Evolutionary conservation across 108 stramenopile species (phyloP).

Genomic region (Cyclotella kingstonii): DNA sequence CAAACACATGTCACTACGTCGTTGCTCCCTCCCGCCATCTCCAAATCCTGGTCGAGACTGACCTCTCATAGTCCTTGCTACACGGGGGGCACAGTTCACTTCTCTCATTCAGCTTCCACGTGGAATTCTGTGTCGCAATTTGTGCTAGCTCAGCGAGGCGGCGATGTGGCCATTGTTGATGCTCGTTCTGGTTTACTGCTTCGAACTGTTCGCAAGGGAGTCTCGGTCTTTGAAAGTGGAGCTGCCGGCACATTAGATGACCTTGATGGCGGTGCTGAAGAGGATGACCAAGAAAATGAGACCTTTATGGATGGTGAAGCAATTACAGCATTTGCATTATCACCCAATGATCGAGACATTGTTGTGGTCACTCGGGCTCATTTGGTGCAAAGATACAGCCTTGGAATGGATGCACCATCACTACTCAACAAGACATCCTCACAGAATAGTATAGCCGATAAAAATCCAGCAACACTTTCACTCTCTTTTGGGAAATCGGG

Average conservation of each 20-base stretch:
- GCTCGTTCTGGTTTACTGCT: conserved; percentile 54
- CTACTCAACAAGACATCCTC: background rate
- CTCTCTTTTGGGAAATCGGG: conserved; percentile 72
- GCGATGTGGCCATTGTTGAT: conserved; percentile 78
- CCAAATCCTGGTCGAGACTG: conserved; percentile 78
- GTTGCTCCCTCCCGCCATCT: conserved; percentile 55
- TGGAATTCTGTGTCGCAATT: conserved; percentile 25
- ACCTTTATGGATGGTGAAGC: conserved; percentile 72
- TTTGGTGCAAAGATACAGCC: conserved; percentile 64
- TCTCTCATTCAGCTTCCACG: conserved; percentile 32
- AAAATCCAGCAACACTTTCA: conserved; percentile 37
- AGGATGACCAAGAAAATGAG: conserved; percentile 73
- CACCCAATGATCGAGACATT: conserved; percentile 57
- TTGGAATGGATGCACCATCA: conserved; percentile 18
- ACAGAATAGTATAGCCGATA: conserved; percentile 23
- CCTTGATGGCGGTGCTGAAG: conserved; percentile 9
- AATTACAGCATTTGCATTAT: conserved; percentile 71
- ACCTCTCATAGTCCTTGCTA: conserved; percentile 76
- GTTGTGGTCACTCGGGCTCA: conserved; percentile 67
- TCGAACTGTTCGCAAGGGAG: conserved; percentile 43
- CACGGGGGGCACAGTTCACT: conserved; percentile 71
- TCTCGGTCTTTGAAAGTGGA: conserved; percentile 11
- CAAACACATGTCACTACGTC: too few species aligned
- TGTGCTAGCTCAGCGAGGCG: conserved; percentile 72
- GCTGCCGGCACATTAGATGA: conserved; percentile 11